phyloP scores from a whole-genome alignment of 2,329 filamentous ascomycete species.

The Pseudovirgaria hyperparasitica region DNA sequence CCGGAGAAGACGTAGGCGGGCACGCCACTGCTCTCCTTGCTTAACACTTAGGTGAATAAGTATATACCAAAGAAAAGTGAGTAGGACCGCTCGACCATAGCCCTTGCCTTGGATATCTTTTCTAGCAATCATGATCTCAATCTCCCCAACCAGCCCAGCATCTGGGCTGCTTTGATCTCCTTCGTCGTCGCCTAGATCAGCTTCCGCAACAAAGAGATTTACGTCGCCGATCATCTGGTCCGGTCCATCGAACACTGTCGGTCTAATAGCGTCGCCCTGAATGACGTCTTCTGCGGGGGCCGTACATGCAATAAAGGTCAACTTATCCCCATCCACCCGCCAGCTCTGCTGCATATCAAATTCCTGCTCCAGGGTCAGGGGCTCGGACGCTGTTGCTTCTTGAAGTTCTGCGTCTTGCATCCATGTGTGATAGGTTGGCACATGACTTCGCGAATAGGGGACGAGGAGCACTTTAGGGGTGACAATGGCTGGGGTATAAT shows the following conservation, averaged over 20 bases:
- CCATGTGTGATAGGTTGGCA: constrained; percentile 75
- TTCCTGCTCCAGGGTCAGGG: constrained; percentile 66
- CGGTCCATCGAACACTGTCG: constrained; percentile 40
- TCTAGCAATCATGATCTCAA: constrained; percentile 78
- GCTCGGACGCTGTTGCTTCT: constrained; percentile 77
- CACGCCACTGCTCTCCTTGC: constrained; percentile 39
- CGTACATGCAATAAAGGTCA: constrained; percentile 76
- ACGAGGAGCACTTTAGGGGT: constrained; percentile 60
- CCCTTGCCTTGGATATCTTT: constrained; percentile 46
- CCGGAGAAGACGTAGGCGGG: constrained; percentile 34
- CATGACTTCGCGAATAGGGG: constrained; percentile 72
- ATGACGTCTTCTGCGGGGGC: constrained; percentile 2
- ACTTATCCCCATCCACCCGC: constrained; percentile 69
- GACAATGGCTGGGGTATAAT: constrained; percentile 44
- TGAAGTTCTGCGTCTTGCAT: constrained; percentile 79
- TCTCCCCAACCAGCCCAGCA: constrained; percentile 46
- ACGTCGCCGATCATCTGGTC: constrained; percentile 36
- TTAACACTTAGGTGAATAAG: constrained; percentile 39
- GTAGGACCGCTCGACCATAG: constrained; percentile 51
- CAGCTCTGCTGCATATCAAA: constrained; percentile 84
- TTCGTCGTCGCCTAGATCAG: constrained; percentile 13
- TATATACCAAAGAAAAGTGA: constrained; percentile 60
- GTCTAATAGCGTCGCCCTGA: constrained; percentile 13
- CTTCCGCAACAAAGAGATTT: constrained; percentile 52
- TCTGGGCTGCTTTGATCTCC: constrained; percentile 8